Conservation (phyloP, 2,329 filamentous ascomycete genomes). For the Talaromyces sp. region DNA sequence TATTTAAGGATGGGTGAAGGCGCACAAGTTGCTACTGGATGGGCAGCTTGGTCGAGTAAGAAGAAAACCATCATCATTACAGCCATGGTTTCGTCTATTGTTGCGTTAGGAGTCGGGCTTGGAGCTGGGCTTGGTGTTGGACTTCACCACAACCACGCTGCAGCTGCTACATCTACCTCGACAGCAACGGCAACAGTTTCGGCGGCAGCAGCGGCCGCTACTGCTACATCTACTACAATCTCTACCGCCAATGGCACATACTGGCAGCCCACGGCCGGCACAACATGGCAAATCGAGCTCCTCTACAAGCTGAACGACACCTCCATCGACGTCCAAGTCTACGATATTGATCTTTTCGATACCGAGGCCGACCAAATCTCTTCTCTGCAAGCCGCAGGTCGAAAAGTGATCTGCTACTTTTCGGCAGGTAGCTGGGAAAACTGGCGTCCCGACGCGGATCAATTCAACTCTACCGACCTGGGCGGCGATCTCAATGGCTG, state of each 20-base stretch:
- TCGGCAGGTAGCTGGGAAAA: slow-evolving; percentile 67
- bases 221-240: background rate
- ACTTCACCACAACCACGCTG: background rate
- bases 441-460: slow-evolving; percentile 55
- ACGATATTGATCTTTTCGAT: slow-evolving; percentile 60
- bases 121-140: background rate
- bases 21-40: background rate
- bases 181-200: background rate
- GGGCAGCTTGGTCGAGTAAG: background rate
- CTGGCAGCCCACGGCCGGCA: slow-evolving; percentile 54
- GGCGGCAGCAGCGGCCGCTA: background rate
- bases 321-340: slow-evolving; percentile 53
- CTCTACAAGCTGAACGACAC: slow-evolving; percentile 39
- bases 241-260: slow-evolving; percentile 14
- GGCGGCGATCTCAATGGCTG: slow-evolving; percentile 61
- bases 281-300: slow-evolving; percentile 63
- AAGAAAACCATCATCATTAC: background rate
- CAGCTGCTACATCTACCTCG: background rate
- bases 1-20: background rate
- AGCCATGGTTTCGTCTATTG: background rate
- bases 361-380: slow-evolving; percentile 48
- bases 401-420: slow-evolving; percentile 72
- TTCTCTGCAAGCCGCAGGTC: slow-evolving; percentile 49
- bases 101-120: background rate
- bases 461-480: slow-evolving; percentile 56